Percentiles rank a stretch among this genome's conserved stretches.
phyloP scores from a whole-genome alignment of 1,139 yeast species.

The Blastobotrys niveus region DNA sequence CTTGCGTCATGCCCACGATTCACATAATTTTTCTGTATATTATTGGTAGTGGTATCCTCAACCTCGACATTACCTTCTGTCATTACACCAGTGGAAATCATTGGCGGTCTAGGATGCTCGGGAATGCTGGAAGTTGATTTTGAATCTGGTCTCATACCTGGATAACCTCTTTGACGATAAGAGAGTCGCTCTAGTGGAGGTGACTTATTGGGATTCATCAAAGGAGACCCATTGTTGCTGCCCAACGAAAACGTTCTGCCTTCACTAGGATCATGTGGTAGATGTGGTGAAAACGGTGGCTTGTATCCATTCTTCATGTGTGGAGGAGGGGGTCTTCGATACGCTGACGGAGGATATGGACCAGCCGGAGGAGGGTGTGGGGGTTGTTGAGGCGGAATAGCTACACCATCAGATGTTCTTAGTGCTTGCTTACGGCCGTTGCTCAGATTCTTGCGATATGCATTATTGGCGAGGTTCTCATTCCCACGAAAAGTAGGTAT shows the following conservation, averaged over 20 bases:
- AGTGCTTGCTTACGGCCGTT: constrained; percentile 28
- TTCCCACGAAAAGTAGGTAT: constrained; percentile 32
- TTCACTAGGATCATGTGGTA: not conserved
- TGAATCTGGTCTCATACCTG: not conserved
- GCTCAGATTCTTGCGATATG: constrained; percentile 33
- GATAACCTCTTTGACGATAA: not conserved
- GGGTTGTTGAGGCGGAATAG: constrained; percentile 15
- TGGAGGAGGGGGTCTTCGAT: constrained; percentile 11
- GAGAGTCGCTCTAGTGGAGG: constrained; percentile 5
- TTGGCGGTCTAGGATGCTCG: constrained; percentile 14
- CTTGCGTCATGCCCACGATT: constrained; percentile 6
- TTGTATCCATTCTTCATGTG: not conserved
- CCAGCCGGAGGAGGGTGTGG: constrained; percentile 16
- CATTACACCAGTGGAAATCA: constrained; percentile 22
- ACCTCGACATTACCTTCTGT: constrained; percentile 21
- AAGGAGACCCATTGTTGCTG: not conserved
- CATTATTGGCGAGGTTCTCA: constrained; percentile 19
- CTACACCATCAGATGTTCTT: constrained; percentile 24
- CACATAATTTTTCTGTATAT: not conserved
- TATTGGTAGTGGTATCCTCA: not conserved
- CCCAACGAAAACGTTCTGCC: constrained; percentile 1
- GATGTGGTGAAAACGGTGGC: not conserved
- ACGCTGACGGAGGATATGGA: constrained; percentile 16
- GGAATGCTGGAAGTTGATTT: constrained; percentile 5
- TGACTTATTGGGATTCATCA: not conserved